Percentiles rank a stretch among this genome's conserved stretches.
These are phyloP conservation scores for Fusarium pseudonygamai DNA, from an alignment of 2,329 filamentous ascomycete species.

Conservation along the genomic window DNA sequence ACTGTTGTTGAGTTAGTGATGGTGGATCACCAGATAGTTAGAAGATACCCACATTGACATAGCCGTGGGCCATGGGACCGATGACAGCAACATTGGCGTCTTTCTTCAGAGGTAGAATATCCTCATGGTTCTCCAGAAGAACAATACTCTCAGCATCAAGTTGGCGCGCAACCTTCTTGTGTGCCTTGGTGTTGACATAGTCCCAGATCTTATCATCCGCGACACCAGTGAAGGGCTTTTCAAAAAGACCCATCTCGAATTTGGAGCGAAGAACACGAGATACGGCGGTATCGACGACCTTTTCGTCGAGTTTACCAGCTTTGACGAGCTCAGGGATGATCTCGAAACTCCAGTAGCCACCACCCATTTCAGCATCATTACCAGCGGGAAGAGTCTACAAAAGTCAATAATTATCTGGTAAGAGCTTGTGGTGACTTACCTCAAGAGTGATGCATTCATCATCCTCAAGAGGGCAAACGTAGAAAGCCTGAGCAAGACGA, in stretches of 20 bases:
- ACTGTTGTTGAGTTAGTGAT: constrained; percentile 48
- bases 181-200: constrained; percentile 69
- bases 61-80: constrained; percentile 77
- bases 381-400: constrained; percentile 69
- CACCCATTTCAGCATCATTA: constrained; percentile 80
- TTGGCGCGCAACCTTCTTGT: constrained; percentile 67
- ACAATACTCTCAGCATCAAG: constrained; percentile 72
- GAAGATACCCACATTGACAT: constrained; percentile 67
- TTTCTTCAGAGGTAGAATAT: constrained; percentile 65
- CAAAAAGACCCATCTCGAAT: constrained; percentile 76
- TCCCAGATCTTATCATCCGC: constrained; percentile 63
- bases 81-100: constrained; percentile 76
- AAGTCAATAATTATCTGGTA: neutral
- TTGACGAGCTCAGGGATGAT: constrained; percentile 72
- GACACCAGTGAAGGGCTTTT: constrained; percentile 72
- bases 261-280: constrained; percentile 72
- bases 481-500: constrained; percentile 70
- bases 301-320: constrained; percentile 66
- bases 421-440: constrained; percentile 42
- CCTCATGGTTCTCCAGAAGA: constrained; percentile 66
- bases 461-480: constrained; percentile 69
- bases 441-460: constrained; percentile 71
- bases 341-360: constrained; percentile 75
- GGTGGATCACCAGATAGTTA: neutral
- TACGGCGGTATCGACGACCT: constrained; percentile 72